Evolutionary conservation across 257 asterid species (phyloP).

Genomic region (Orobanche coerulescens): DNA sequence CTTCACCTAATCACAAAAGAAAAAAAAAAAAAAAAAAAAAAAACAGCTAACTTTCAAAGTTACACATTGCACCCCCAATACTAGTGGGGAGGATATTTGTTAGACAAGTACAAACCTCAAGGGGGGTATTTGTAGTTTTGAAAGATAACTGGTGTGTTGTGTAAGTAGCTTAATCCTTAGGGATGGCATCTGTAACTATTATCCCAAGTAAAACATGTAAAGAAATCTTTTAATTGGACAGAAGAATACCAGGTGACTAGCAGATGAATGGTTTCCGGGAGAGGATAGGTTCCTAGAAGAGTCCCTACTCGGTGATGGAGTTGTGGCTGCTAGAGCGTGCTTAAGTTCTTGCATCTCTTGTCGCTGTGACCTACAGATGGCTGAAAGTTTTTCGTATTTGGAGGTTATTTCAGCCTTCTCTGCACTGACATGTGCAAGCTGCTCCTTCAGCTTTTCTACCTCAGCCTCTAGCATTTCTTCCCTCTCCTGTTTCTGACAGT

Average conservation of each 20-base stretch:
- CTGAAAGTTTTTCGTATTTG: conserved; percentile 78
- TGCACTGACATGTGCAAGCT: conserved; percentile 47
- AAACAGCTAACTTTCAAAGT: not conserved
- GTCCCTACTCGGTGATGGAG: conserved; percentile 58
- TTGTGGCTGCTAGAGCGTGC: conserved; percentile 57
- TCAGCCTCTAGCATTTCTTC: conserved; percentile 56
- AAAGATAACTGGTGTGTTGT: not conserved
- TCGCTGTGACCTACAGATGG: conserved; percentile 87
- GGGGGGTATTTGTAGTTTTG: no score
- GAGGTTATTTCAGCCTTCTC: conserved; percentile 84
- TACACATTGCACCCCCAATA: not conserved
- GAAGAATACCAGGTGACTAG: conserved; percentile 34
- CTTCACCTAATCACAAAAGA: no score
- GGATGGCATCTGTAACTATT: not conserved
- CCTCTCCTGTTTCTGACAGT: conserved; percentile 40
- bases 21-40: not conserved
- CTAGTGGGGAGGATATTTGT: no score
- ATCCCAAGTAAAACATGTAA: not conserved
- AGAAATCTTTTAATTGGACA: not conserved
- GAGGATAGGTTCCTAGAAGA: conserved; percentile 35
- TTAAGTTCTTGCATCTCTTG: conserved; percentile 92
- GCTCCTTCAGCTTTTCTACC: conserved; percentile 75
- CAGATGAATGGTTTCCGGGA: conserved; percentile 45
- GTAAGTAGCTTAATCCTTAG: not conserved
- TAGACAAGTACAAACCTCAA: no score